Evolutionary conservation across 2,329 filamentous ascomycete genomes (phyloP), one percentile per base, ranked within the genome.

Genomic region (Penicillium sp.): DNA sequence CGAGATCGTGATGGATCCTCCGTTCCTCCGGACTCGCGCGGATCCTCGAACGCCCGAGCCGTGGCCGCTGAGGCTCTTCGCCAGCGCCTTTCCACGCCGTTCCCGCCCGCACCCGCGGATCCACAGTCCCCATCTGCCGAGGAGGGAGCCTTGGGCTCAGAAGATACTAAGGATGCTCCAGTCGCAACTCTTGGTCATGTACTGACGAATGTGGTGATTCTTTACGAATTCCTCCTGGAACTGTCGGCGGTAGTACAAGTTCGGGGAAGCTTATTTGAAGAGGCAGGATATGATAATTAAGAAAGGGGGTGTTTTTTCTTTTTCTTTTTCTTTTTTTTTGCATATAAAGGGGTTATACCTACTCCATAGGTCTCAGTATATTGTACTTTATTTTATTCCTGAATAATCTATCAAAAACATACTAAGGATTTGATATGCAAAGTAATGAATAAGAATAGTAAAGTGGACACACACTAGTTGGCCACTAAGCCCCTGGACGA

Each of bases 191-290:
- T 94, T 5, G 91, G 88, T 41, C 90, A 93, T 71, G 79, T 93
- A 12, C 77, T 94, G 61, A 93, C 90, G 6, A 94, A 93, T 71
- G 85, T 89, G 41, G 84, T 93, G 57, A 84, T 93, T 50, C 79
- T 92, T 57, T 90, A 94, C 72, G 89, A 89, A 37, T 94, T 94
- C 70, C 75, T 93, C 50, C 81, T 93, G 50, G 90, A 94, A 73
- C 74, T 93, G 56, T 86, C 89, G 2, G 88, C 89, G 27, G 74
- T 93, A 66, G 81, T 92, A 58, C 89, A 93, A 72, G 87, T 89
- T 37, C 81, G 90, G 54, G 89, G 88, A 25, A 87, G 86, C 13
- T 73, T 93, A 48, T 93, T 93, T 74, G 88, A 88, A 54, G 90
- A 93, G 72, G 86, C 91, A 27, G 84, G 83, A 40, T 91, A 88